phyloP scores from a whole-genome alignment of 257 asterid species.

The Ligustrum vulgare region DNA sequence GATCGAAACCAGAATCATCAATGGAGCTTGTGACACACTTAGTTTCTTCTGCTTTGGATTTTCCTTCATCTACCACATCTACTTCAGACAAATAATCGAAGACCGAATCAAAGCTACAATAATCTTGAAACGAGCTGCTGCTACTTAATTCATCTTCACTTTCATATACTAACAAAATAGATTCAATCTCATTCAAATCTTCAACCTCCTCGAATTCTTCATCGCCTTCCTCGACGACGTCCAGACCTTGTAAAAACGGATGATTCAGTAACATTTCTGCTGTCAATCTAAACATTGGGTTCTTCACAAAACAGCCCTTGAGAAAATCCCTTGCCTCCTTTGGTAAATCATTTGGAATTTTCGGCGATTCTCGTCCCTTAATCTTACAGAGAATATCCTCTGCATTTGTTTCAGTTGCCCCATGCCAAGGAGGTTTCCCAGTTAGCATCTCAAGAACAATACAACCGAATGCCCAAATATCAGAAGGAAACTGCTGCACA shows the following conservation, averaged over 20 bases:
- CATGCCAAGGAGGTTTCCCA: constrained; percentile 66
- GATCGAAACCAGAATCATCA: constrained; percentile 37
- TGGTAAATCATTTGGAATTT: constrained; percentile 49
- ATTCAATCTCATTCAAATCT: constrained; percentile 49
- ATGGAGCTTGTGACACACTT: constrained; percentile 24
- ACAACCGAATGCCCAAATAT: constrained; percentile 90
- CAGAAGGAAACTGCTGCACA: constrained; percentile 67
- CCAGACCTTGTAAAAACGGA: constrained; percentile 55
- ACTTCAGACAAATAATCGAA: constrained; percentile 51
- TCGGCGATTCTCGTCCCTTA: constrained; percentile 50
- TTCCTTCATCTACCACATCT: constrained; percentile 36
- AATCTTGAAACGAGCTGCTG: constrained; percentile 33
- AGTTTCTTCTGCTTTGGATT: constrained; percentile 32
- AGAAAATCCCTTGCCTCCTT: constrained; percentile 71
- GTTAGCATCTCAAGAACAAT: constrained; percentile 83
- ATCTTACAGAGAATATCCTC: constrained; percentile 55
- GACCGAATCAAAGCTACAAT: constrained; percentile 43
- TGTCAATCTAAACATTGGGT: constrained; percentile 63
- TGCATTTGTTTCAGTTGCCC: constrained; percentile 28
- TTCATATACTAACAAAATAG: constrained; percentile 49
- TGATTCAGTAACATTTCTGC: constrained; percentile 77
- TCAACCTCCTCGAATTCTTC: constrained; percentile 46
- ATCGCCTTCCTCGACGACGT: constrained; percentile 30
- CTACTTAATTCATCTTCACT: constrained; percentile 44
- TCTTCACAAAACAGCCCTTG: constrained; percentile 83